Percentiles rank a stretch among this genome's conserved stretches.
phyloP scores from a whole-genome alignment of 306 rosid species.

The Castanospermum australe region DNA sequence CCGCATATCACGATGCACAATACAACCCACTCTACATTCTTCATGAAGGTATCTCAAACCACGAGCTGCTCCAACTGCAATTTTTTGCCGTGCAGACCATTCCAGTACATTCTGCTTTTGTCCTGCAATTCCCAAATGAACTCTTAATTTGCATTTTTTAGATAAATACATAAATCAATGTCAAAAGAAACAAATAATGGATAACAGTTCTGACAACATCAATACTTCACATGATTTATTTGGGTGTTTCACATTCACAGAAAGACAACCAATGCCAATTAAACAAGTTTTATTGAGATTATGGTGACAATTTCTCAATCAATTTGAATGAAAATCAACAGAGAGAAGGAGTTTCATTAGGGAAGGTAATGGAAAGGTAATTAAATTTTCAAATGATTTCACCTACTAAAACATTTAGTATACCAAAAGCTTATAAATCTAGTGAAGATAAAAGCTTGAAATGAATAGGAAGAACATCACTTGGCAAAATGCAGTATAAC shows the following conservation, averaged over 20 bases:
- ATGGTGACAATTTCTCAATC: not conserved
- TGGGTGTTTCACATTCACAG: not conserved
- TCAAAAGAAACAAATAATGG: not conserved
- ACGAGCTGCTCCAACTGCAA: conserved; percentile 77
- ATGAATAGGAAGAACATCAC: not conserved
- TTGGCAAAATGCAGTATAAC: not conserved
- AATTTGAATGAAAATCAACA: not conserved
- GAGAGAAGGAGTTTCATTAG: not conserved
- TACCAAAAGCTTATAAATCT: not conserved
- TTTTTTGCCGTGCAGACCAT: conserved; percentile 65
- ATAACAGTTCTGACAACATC: not conserved
- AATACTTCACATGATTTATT: not conserved
- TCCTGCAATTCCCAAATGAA: conserved; percentile 37
- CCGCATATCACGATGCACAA: conserved; percentile 71
- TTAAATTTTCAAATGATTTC: not conserved
- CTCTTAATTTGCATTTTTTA: not conserved
- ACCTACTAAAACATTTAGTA: not conserved
- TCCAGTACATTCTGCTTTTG: conserved; percentile 33
- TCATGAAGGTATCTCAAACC: conserved; percentile 83
- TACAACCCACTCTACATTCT: conserved; percentile 84
- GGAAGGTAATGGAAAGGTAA: not conserved
- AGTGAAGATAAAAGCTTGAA: not conserved
- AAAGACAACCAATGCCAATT: not conserved
- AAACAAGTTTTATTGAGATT: not conserved
- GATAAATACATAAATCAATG: not conserved